Base-by-base conservation (phyloP, 768 basidiomycete species). In the Lentinula detonsa region DNA sequence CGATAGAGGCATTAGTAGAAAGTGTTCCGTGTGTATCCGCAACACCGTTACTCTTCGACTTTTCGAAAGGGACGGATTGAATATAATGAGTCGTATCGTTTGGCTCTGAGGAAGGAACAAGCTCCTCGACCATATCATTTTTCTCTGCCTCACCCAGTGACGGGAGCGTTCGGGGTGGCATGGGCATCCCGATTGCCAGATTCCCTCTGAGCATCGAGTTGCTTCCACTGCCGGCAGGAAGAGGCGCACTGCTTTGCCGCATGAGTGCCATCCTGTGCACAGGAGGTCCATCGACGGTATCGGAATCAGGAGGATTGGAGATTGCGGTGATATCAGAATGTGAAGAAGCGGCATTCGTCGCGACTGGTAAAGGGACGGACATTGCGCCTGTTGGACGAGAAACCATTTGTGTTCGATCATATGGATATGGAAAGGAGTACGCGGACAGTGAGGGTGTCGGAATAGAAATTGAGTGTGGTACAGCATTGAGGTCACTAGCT, bases 231-330 rank as follows among this genome's bases (percentile, higher is more conserved):
- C 50, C 59, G 11, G 53, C 59, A 18, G 81, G 80, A 18, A 81
- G 68, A 10, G 82, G 82, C 34, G 79, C 78, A 18, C 79, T 81
- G 2, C 75, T 73, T 64, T 83, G 81, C 5, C 82, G 77, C 57
- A 76, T 74, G 16, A 81, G 72, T 56, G 72, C 74, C 46, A 74
- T 70, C 59, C 78, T 72, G 35, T 77, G 75, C 1, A 76, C 73
- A 7, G 74, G 63, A 10, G 73, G 40, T 10, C 57, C 61, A 33
- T 51, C 31, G 31, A 16, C 23, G 33, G 31, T 8, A 51, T 35
- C n/a, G 31, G 50, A 33, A 15, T 56, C 31, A 13, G 18, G 9
- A 39, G 53, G 53, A 34, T 31, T 51, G 18, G 52, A 48, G 5
- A 39, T n/a, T 55, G 60, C 31, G 21, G 43, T 18, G 33, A 23